phyloP scores from a whole-genome alignment of 352 stramenopile genomes.

The Blastocystis sp. region DNA sequence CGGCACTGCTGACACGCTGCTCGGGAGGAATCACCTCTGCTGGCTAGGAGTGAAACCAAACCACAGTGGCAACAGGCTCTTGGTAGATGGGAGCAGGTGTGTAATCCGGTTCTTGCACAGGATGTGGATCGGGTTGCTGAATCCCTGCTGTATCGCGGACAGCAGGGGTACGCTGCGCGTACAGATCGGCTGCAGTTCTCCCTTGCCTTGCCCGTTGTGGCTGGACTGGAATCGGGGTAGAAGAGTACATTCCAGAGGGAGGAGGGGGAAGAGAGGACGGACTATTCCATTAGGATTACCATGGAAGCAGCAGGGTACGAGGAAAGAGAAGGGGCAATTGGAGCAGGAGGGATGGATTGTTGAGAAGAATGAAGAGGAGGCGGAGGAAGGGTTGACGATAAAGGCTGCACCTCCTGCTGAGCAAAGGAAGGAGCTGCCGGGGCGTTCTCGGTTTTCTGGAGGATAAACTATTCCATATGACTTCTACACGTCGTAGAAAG shows the following conservation, averaged over 20 bases:
- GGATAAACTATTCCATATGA: background rate
- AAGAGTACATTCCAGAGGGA: background rate
- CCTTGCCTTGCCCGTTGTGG: background rate
- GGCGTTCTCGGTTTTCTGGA: slow-evolving; percentile 2
- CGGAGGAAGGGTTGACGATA: background rate
- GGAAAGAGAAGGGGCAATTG: background rate
- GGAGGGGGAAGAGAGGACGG: background rate
- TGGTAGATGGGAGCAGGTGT: slow-evolving; percentile 55
- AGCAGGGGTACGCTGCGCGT: slow-evolving; percentile 23
- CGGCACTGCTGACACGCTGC: slow-evolving; percentile 6
- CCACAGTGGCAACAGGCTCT: background rate
- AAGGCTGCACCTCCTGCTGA: background rate
- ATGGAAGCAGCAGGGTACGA: background rate
- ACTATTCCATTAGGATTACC: background rate
- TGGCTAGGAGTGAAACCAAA: background rate
- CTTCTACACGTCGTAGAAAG: slow-evolving; percentile 28
- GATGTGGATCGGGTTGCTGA: background rate
- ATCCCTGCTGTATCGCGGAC: background rate
- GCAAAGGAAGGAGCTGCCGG: background rate
- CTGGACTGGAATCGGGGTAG: background rate
- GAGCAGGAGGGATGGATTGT: background rate
- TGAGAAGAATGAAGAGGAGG: background rate
- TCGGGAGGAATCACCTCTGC: slow-evolving; percentile 36
- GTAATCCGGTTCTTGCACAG: background rate
- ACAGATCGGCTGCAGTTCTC: slow-evolving; percentile 45